These are phyloP conservation scores for Rhodotorula kratochvilovae DNA, from an alignment of 768 basidiomycete genomes.

Conservation along the genomic window DNA sequence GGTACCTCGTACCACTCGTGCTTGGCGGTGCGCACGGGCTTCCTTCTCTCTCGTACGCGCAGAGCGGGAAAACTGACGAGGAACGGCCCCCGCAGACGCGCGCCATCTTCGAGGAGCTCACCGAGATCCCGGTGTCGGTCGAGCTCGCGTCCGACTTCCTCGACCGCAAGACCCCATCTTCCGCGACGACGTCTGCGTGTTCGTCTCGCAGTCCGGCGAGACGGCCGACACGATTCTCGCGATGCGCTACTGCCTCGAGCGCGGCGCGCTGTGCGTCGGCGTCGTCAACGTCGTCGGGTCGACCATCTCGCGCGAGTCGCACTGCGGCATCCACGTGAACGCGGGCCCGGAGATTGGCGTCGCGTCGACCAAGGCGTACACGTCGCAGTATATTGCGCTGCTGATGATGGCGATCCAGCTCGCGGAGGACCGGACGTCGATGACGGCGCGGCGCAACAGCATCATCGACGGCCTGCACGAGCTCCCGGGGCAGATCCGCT, in stretches of 20 bases:
- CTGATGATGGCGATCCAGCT: constrained; percentile 98
- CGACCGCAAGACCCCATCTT: constrained; percentile 99
- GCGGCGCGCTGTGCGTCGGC: constrained; percentile 93
- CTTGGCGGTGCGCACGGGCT: constrained; percentile 57
- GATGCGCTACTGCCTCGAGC: constrained; percentile 90
- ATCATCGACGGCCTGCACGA: constrained; percentile 90
- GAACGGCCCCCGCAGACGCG: constrained; percentile 56
- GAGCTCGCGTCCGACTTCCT: constrained; percentile 97
- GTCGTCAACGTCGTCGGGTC: constrained; percentile 99
- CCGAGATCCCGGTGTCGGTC: constrained; percentile 94
- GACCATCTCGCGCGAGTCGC: constrained; percentile 84
- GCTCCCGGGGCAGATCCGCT: constrained; percentile 83
- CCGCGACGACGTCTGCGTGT: constrained; percentile 94
- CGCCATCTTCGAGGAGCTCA: constrained; percentile 96
- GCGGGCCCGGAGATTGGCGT: constrained; percentile 99
- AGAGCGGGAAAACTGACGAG: neutral
- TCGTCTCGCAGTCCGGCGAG: constrained; percentile 96
- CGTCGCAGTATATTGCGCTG: constrained; percentile 96
- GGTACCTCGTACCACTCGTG: constrained; percentile 98
- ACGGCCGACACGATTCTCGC: constrained; percentile 97
- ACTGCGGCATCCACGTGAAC: constrained; percentile 99
- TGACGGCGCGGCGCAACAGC: constrained; percentile 79
- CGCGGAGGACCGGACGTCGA: constrained; percentile 91
- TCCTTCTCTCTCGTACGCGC: neutral
- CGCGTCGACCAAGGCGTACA: constrained; percentile 85